A percentile compares a stretch with the other conserved stretches of the same genome.
Evolutionary conservation across 805 yeast genomes (phyloP).

Genomic region (Lipomyces mesembrius): DNA sequence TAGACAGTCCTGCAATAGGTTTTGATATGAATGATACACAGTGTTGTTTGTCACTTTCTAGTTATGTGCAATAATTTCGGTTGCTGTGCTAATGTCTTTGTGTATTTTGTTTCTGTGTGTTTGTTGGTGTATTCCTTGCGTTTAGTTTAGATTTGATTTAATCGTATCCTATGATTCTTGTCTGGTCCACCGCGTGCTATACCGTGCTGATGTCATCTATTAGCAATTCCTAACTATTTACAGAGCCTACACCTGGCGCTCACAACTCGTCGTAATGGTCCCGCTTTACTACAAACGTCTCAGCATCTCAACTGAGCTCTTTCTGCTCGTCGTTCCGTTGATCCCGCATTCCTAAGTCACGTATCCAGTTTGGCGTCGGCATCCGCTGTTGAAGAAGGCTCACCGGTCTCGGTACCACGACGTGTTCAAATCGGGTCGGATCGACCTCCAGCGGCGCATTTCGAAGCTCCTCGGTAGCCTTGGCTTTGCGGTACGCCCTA

Average conservation of each 20-base stretch:
- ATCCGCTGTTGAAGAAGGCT: not conserved
- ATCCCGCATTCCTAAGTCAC: not conserved
- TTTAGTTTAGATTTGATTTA: not conserved
- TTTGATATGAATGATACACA: not conserved
- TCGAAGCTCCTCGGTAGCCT: not conserved
- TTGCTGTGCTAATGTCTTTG: constrained; percentile 11
- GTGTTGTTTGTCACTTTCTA: not conserved
- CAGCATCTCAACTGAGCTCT: not conserved
- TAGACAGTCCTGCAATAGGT: not conserved
- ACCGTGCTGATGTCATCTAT: no score
- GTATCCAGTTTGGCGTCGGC: not conserved
- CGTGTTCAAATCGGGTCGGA: constrained; percentile 7
- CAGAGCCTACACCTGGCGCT: no score
- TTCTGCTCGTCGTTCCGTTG: not conserved
- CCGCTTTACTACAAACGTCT: no score
- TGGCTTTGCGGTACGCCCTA: constrained; percentile 3
- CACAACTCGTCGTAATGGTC: no score
- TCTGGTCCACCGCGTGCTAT: no score
- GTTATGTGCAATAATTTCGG: not conserved
- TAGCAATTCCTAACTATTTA: not conserved
- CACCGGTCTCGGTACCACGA: not conserved
- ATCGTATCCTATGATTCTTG: no score
- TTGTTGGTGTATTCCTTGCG: not conserved
- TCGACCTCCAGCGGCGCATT: constrained; percentile 1
- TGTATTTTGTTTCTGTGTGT: constrained; percentile 4